phyloP scores from a whole-genome alignment of 2,329 filamentous ascomycete species.

The Pseudocercospora macadamiae region DNA sequence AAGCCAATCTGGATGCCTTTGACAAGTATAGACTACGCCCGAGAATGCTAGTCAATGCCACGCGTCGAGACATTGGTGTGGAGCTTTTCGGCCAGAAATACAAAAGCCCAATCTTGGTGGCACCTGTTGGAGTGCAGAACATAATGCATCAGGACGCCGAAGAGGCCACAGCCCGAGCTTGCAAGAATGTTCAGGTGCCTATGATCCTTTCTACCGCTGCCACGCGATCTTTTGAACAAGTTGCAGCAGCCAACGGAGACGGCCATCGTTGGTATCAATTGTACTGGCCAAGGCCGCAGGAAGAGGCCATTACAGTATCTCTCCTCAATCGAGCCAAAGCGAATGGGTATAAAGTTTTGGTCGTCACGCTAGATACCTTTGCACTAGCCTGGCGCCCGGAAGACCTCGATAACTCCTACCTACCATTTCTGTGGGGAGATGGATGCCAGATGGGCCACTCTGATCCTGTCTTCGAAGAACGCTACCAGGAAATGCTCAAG shows the following conservation, averaged over 20 bases:
- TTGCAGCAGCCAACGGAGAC: slow-evolving; percentile 61
- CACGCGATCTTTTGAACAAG: slow-evolving; percentile 66
- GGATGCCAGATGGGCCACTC: slow-evolving; percentile 55
- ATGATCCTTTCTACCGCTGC: slow-evolving; percentile 70
- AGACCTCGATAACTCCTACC: slow-evolving; percentile 31
- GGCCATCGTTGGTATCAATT: slow-evolving; percentile 55
- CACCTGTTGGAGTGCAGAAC: slow-evolving; percentile 70
- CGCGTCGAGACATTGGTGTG: slow-evolving; percentile 33
- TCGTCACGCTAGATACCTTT: slow-evolving; percentile 75
- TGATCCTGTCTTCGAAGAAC: slow-evolving; percentile 62
- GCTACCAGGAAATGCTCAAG: slow-evolving; percentile 48
- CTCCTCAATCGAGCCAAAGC: slow-evolving; percentile 64
- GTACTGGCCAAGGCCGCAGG: slow-evolving; percentile 66
- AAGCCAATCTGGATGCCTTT: slow-evolving; percentile 44
- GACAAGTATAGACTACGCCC: slow-evolving; percentile 44
- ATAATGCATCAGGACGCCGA: slow-evolving; percentile 70
- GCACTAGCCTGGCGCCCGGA: slow-evolving; percentile 67
- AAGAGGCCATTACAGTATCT: slow-evolving; percentile 64
- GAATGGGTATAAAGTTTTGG: slow-evolving; percentile 65
- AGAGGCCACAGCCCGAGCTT: slow-evolving; percentile 64
- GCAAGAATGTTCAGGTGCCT: slow-evolving; percentile 62
- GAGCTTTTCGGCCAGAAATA: slow-evolving; percentile 47
- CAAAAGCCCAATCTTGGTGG: slow-evolving; percentile 61
- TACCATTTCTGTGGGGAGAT: slow-evolving; percentile 48
- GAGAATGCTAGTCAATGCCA: slow-evolving; percentile 46